Evolutionary conservation across 208 protist genomes (phyloP).

Genomic region (Naegleria fowleri): DNA sequence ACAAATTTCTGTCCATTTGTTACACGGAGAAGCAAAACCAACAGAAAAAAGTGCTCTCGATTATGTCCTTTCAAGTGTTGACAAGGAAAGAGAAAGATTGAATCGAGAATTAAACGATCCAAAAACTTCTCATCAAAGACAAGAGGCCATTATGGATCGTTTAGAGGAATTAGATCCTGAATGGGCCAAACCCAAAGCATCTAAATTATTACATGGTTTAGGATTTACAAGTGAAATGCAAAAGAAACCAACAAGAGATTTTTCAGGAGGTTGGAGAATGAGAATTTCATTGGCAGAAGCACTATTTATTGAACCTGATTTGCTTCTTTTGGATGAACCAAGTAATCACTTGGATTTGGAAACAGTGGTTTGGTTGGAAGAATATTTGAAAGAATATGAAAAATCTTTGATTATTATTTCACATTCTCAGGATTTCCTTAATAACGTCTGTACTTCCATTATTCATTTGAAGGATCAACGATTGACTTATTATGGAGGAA

Average conservation of each 20-base stretch:
- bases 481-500: conserved; percentile 56
- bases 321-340: conserved; percentile 69
- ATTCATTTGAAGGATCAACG: conserved; percentile 67
- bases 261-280: conserved; percentile 95
- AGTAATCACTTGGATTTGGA: conserved; percentile 85
- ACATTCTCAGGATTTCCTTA: conserved; percentile 92
- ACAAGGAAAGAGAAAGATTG: conserved; percentile 9
- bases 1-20: conserved; percentile 91
- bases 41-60: conserved; percentile 61
- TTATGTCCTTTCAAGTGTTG: conserved; percentile 71
- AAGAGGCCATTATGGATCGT: conserved; percentile 74
- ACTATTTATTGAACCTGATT: conserved; percentile 55
- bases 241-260: conserved; percentile 62
- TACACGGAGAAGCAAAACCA: conserved; percentile 91
- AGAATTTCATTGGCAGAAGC: conserved; percentile 89
- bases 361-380: conserved; percentile 93
- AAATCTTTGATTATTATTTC: conserved; percentile 93
- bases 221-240: conserved; percentile 90
- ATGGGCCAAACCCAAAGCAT: conserved; percentile 66
- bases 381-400: conserved; percentile 85
- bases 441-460: conserved; percentile 81
- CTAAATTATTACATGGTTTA: conserved; percentile 76
- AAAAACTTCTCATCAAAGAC: conserved; percentile 57
- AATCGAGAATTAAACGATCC: not conserved
- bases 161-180: conserved; percentile 51